Evolutionary conservation across 192 early-diverging fungal species (phyloP), one percentile per base, ranked within the genome.

Genomic region (Backusella circina): DNA sequence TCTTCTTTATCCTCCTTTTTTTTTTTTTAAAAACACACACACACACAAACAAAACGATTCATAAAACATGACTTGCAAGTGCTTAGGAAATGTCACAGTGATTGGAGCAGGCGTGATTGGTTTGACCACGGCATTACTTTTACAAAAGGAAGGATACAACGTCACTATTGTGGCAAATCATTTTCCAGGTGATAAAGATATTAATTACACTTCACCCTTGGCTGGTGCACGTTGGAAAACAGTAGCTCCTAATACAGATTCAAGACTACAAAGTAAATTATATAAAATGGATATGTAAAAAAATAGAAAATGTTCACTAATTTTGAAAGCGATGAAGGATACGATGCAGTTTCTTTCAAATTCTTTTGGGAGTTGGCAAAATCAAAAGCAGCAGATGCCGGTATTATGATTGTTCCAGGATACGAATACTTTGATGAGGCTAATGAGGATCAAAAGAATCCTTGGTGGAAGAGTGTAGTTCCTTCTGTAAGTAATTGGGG

Each of bases 71-170:
- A 28, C 54, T 61, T 61, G 23, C 54, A 61, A 61, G 54, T 61
- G 54, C 23, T 61, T 61, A 28, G 54, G 54, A 61, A 68, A 37
- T 50, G 44, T 75, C 1, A 32, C 67, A 26, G 90, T 95, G 8
- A 74, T 95, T 72, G 94, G 94, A 16, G 89, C 91, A 3, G 93
- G 93, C 71, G 94, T 95, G 2, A 74, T 86, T 21, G 93, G 93
- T 8, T 85, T 95, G 12, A 93, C 93, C 5, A 90, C 89, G 0
- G 94, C 90, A 7, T 72, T 95, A 1, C 66, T 91, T 8, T 80
- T 93, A 31, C 87, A 88, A 71, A 80, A 83, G 76, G 82, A 87
- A 57, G 84, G 88, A 16, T 88, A 87, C 71, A 30, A 84, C 37
- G 92, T 94, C 9, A 92, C 87, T 1, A 81, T 94, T 7, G 79